Percentiles rank a stretch among this genome's conserved stretches.
phyloP scores from a whole-genome alignment of 495 filamentous ascomycete genomes.

The Rostrohypoxylon terebratum region DNA sequence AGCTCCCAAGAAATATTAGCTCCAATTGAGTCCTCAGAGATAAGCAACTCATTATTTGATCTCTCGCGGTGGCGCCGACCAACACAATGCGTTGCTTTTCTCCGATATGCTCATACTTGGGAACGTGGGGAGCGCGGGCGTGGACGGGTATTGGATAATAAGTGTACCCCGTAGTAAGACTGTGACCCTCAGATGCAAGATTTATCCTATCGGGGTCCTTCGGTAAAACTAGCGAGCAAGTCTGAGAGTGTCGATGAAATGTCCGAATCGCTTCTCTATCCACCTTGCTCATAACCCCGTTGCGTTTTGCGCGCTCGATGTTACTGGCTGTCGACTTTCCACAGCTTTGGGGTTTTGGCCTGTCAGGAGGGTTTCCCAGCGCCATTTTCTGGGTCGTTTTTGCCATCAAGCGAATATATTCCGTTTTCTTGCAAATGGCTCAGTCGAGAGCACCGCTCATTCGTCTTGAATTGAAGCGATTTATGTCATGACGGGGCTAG shows the following conservation, averaged over 20 bases:
- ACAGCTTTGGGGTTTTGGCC: conserved; percentile 6
- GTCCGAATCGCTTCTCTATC: conserved; percentile 29
- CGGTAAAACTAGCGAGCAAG: conserved; percentile 38
- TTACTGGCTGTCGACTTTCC: conserved; percentile 34
- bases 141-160: conserved; percentile 33
- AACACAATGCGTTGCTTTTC: conserved; percentile 41
- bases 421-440: conserved; percentile 13
- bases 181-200: conserved; percentile 40
- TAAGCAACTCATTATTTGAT: conserved; percentile 35
- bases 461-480: conserved; percentile 4
- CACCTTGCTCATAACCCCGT: conserved; percentile 10
- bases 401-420: conserved; percentile 18
- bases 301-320: conserved; percentile 30
- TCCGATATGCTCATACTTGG: conserved; percentile 40
- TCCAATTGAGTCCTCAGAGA: conserved; percentile 40
- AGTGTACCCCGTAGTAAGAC: conserved; percentile 43
- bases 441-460: conserved; percentile 3
- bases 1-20: conserved; percentile 8
- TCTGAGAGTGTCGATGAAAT: conserved; percentile 31
- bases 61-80: conserved; percentile 37
- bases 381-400: conserved; percentile 33
- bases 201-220: conserved; percentile 36
- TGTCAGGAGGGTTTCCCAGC: conserved; percentile 14
- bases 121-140: conserved; percentile 38
- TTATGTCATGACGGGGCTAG: conserved; percentile 8